These are phyloP conservation scores for Salix brachista DNA, from an alignment of 345 rosid genomes.

Conservation along the genomic window DNA sequence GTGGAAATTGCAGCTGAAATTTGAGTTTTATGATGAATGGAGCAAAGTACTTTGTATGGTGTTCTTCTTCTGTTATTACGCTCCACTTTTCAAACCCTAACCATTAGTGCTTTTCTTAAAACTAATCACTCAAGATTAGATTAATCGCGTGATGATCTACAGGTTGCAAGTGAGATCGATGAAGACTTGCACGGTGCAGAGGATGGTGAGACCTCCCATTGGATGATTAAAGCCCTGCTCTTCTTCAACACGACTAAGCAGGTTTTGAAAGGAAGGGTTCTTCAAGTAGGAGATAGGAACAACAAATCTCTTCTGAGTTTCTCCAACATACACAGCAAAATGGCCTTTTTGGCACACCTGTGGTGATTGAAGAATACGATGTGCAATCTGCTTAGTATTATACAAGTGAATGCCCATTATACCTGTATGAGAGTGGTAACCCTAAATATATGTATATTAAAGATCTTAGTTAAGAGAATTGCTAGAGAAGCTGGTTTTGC, in stretches of 20 bases:
- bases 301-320: conserved; percentile 3
- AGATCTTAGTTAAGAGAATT: too few relatives aligned
- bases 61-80: too few relatives aligned
- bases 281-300: not conserved
- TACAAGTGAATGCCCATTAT: not conserved
- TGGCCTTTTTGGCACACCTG: conserved; percentile 34
- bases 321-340: conserved; percentile 26
- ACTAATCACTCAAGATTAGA: too few relatives aligned
- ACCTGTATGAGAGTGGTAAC: too few relatives aligned
- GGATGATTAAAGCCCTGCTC: conserved; percentile 8
- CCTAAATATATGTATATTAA: too few relatives aligned
- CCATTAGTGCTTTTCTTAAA: too few relatives aligned
- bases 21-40: too few relatives aligned
- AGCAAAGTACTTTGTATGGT: too few relatives aligned
- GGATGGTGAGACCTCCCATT: conserved; percentile 4
- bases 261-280: conserved; percentile 8
- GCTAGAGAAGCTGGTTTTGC: too few relatives aligned
- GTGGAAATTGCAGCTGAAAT: too few relatives aligned
- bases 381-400: conserved; percentile 5
- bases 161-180: not conserved
- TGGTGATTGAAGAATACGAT: not conserved
- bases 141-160: not conserved
- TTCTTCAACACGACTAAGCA: conserved; percentile 13
- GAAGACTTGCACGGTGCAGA: conserved; percentile 2
- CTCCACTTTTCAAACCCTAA: too few relatives aligned